Base-by-base conservation (phyloP, 106 monocot species). In the Platanthera guangdongensis region DNA sequence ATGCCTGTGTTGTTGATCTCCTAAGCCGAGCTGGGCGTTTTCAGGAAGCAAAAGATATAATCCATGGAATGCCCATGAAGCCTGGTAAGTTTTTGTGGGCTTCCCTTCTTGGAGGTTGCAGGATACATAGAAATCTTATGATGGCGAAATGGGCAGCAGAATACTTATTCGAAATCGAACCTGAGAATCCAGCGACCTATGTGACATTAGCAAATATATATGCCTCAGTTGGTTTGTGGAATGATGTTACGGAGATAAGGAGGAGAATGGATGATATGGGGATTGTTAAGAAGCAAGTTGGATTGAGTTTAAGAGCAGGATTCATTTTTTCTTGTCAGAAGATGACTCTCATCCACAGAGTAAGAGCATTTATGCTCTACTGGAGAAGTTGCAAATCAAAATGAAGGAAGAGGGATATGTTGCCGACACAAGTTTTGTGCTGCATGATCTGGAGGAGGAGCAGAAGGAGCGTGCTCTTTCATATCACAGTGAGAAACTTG, bases 361-460 rank as follows among this genome's bases (percentile, higher is more conserved):
- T 6, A 75, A 75, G 14, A 55, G 70, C 30, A 75, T 81, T 57
- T 48, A 48, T 53, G 47, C 13, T 12, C 50, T 68, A 6, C 52
- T 81, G 46, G 80, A 68, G 7, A 68, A 47, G 9, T 68, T 81
- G n/a, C 54, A 81, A 25, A 75, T 55, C 50, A 81, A 28, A 53
- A 75, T 81, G 80, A 81, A 75, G 68, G 68, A 68, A 65, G 13
- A 55, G 69, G 80, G 75, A 48, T 81, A 81, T 57, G 75, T 75
- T 6, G 55, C 80, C 16, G 80, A 81, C 67, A 81, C 69, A 2
- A 69, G 75, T 14, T 81, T 68, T 63, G 80, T 81, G 54, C 52
- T 81, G 12, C 75, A 81, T 57, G 80, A 81, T 81, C 55, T 81
- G 52, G 80, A 81, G 47, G 80, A 81, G 47, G 80, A 81, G 70